phyloP scores from a whole-genome alignment of 108 stramenopile species.

The Bacterosira constricta region DNA sequence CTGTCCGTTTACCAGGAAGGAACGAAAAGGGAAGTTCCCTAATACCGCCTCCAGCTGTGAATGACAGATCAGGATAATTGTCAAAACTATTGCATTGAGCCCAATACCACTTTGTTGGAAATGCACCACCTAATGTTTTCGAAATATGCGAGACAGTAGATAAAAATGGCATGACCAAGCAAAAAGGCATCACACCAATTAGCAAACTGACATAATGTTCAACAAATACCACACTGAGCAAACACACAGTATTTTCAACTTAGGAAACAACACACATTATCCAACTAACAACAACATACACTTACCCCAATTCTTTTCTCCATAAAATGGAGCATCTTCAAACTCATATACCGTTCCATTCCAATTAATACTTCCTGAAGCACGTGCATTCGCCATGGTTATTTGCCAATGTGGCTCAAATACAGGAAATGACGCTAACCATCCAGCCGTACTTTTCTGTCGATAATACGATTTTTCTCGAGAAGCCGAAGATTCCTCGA shows the following conservation, averaged over 20 bases:
- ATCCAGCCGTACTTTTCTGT: slow-evolving; percentile 83
- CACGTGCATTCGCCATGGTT: slow-evolving; percentile 79
- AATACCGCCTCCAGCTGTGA: slow-evolving; percentile 86
- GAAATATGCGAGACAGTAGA: neutral
- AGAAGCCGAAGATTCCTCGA: slow-evolving; percentile 2
- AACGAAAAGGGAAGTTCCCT: slow-evolving; percentile 71
- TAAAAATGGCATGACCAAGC: neutral
- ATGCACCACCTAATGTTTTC: slow-evolving; percentile 49
- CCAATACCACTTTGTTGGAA: slow-evolving; percentile 91
- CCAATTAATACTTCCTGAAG: slow-evolving; percentile 71
- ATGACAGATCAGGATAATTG: slow-evolving; percentile 56
- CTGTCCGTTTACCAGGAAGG: slow-evolving; percentile 53
- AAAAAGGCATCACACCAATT: neutral
- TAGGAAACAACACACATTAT: neutral
- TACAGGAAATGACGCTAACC: slow-evolving; percentile 74
- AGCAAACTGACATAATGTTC: neutral
- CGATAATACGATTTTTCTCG: slow-evolving; percentile 3
- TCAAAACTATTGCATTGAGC: slow-evolving; percentile 88
- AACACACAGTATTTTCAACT: too few relatives aligned
- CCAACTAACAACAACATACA: too few relatives aligned
- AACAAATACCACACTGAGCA: neutral
- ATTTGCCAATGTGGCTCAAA: slow-evolving; percentile 95
- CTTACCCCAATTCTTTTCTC: slow-evolving; percentile 90
- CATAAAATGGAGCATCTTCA: slow-evolving; percentile 83
- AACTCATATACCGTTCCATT: slow-evolving; percentile 71